Conservation (phyloP, 257 asterid genomes). For the Solanum peruvianum region DNA sequence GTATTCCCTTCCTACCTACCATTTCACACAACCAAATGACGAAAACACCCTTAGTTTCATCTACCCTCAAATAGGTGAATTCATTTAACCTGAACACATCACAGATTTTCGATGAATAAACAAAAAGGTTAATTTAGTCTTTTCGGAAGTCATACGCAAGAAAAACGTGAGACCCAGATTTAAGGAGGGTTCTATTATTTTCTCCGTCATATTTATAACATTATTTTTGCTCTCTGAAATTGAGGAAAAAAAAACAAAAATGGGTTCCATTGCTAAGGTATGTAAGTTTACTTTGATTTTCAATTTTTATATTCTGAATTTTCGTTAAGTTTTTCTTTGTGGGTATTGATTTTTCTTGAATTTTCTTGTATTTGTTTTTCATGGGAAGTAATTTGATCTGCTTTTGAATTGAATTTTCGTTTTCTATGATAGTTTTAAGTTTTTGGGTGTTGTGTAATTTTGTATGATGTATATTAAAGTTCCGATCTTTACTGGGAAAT, state of each 20-base stretch:
- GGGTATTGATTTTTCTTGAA: background rate
- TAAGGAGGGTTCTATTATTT: background rate
- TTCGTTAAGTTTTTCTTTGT: background rate
- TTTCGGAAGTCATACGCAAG: background rate
- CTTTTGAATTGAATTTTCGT: background rate
- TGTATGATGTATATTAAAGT: background rate
- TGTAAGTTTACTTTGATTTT: background rate
- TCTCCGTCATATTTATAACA: background rate
- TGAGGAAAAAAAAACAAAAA: background rate
- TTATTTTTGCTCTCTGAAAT: background rate
- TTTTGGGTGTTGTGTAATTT: background rate
- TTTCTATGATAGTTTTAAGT: background rate
- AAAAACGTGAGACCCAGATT: background rate
- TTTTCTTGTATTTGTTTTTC: background rate
- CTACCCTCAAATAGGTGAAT: background rate
- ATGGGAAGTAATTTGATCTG: background rate
- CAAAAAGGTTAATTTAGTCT: conserved; percentile 7
- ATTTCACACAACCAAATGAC: background rate
- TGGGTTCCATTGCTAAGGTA: conserved; percentile 5
- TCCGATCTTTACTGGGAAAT: background rate
- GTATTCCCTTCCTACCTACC: background rate
- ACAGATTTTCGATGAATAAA: background rate
- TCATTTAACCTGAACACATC: conserved; percentile 30
- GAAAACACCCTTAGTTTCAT: background rate
- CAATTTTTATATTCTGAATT: background rate